Conservation (phyloP, 2,329 filamentous ascomycete species). For the Juglanconis oblonga region DNA sequence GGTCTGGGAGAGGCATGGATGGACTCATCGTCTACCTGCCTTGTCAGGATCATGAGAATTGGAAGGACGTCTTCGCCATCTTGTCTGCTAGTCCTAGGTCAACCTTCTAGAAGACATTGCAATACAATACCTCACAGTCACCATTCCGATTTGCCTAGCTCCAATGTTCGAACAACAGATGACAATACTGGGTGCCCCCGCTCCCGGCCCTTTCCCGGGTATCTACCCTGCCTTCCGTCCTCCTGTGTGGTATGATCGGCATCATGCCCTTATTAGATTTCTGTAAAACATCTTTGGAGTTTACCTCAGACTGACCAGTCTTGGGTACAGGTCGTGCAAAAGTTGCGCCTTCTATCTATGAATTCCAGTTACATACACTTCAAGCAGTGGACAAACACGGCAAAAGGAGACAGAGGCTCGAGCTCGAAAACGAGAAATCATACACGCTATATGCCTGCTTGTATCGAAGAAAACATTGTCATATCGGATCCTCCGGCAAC, state of each 20-base stretch:
- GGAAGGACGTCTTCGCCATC: slow-evolving; percentile 4
- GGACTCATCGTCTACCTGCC: background rate
- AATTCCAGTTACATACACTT: too few species aligned
- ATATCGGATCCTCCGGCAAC: slow-evolving; percentile 31
- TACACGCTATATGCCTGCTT: background rate
- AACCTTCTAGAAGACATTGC: background rate
- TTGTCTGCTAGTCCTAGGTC: slow-evolving; percentile 7
- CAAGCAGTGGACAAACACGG: background rate
- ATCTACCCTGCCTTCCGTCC: too few species aligned
- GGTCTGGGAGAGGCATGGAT: slow-evolving; percentile 1
- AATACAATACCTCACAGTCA: background rate
- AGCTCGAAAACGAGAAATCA: background rate
- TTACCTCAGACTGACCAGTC: too few species aligned
- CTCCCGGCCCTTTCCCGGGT: too few species aligned
- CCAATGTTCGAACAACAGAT: too few species aligned
- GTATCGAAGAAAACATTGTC: slow-evolving; percentile 3
- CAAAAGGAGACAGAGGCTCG: background rate
- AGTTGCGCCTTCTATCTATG: too few species aligned
- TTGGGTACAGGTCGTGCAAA: too few species aligned
- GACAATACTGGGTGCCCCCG: too few species aligned
- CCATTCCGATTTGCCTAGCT: too few species aligned
- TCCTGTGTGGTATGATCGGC: too few species aligned
- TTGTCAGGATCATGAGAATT: slow-evolving; percentile 6
- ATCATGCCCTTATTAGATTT: too few species aligned
- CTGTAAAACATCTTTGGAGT: too few species aligned